Evolutionary conservation across 2,329 filamentous ascomycete genomes (phyloP).

Genomic region (Cordyceps militaris): DNA sequence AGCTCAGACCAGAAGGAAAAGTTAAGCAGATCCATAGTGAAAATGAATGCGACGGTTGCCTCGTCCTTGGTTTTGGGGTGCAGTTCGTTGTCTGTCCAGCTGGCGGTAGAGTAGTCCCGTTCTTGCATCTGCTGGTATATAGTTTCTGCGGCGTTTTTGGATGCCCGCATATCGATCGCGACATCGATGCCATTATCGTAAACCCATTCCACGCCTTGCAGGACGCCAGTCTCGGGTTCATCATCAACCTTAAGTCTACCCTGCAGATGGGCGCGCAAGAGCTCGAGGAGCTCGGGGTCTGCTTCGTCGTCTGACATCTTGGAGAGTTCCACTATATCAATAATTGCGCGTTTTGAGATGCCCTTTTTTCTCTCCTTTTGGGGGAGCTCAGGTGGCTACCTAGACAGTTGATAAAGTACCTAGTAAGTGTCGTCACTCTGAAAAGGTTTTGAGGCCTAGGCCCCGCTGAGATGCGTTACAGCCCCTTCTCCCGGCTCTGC

Average conservation of each 20-base stretch:
- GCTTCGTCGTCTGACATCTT: conserved; percentile 87
- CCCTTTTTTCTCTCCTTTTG: not conserved
- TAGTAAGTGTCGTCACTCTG: not conserved
- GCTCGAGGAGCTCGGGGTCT: conserved; percentile 78
- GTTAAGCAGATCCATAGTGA: conserved; percentile 94
- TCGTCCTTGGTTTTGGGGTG: conserved; percentile 81
- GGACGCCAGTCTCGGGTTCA: conserved; percentile 71
- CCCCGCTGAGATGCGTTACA: conserved; percentile 1
- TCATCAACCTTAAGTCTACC: conserved; percentile 47
- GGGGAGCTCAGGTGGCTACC: not conserved
- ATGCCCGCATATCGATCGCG: conserved; percentile 73
- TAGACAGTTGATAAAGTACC: not conserved
- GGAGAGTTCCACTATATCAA: not conserved
- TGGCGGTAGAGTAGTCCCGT: conserved; percentile 74
- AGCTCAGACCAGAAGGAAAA: conserved; percentile 92
- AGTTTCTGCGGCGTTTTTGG: conserved; percentile 70
- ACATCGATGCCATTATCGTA: conserved; percentile 93
- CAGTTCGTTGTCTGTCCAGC: conserved; percentile 82
- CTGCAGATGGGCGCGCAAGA: conserved; percentile 73
- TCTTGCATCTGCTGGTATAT: conserved; percentile 79
- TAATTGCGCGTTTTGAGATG: not conserved
- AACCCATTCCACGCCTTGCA: conserved; percentile 76
- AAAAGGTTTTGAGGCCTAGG: not conserved
- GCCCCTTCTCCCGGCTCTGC: not conserved
- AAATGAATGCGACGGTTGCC: conserved; percentile 81